phyloP scores from a whole-genome alignment of 257 asterid species.

The Nicotiana tabacum region DNA sequence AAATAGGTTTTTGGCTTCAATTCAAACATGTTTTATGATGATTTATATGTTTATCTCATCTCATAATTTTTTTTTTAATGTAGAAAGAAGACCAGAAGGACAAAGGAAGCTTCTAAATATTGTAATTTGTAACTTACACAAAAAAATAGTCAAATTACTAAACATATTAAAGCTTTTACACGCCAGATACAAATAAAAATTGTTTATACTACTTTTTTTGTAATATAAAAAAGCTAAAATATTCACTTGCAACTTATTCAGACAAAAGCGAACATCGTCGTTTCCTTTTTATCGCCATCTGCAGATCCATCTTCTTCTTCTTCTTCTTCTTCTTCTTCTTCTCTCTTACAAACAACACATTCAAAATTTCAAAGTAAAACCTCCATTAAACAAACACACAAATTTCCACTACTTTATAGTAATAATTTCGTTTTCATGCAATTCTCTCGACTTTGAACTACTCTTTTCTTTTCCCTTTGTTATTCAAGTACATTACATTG shows the following conservation, averaged over 20 bases:
- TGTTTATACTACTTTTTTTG: not conserved
- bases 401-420: not conserved
- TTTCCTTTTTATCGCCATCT: slow-evolving; percentile 20
- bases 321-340: not conserved
- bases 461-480: not conserved
- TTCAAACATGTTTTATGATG: not conserved
- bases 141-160: not conserved
- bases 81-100: not conserved
- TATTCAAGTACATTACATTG: not conserved
- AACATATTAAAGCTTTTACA: not conserved
- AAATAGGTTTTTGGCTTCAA: not conserved
- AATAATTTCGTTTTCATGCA: slow-evolving; percentile 4
- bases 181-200: not conserved
- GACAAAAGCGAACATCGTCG: slow-evolving; percentile 23
- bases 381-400: not conserved
- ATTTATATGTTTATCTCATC: not conserved
- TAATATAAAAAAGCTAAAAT: not conserved
- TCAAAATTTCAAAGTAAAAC: slow-evolving; percentile 13
- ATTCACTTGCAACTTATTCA: not conserved
- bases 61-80: not conserved
- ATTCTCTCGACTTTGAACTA: slow-evolving; percentile 1
- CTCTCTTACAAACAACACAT: not conserved
- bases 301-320: slow-evolving; percentile 10
- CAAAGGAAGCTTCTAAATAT: not conserved
- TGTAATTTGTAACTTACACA: not conserved